Evolutionary conservation across 257 asterid species (phyloP).

Genomic region (Forsythia suspensa): DNA sequence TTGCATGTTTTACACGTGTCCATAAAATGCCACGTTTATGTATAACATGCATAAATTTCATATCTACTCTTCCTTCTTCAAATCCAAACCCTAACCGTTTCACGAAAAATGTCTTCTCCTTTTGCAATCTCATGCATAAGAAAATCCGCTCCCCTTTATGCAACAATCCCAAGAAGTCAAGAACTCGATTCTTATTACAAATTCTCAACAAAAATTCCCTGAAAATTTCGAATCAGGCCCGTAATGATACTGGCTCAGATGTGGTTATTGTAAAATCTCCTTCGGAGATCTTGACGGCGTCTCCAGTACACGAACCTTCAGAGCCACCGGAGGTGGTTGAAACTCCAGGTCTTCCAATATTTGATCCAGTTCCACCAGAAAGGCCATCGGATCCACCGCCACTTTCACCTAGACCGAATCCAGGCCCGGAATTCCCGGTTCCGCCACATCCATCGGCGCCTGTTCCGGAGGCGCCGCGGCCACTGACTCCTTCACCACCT

Average conservation of each 20-base stretch:
- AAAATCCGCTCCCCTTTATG: neutral
- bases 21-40: neutral
- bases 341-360: conserved; percentile 43
- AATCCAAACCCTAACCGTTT: neutral
- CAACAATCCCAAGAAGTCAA: neutral
- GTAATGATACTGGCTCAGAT: too few species aligned
- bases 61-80: neutral
- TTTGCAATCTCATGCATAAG: neutral
- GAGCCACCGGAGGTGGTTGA: conserved; percentile 36
- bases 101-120: neutral
- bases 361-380: conserved; percentile 56
- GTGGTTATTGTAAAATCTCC: conserved; percentile 20
- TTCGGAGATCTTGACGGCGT: conserved; percentile 24
- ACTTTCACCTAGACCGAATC: conserved; percentile 24
- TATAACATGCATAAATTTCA: neutral
- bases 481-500: conserved; percentile 40
- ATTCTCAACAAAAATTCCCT: too few species aligned
- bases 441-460: conserved; percentile 47
- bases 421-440: conserved; percentile 44
- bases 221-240: neutral
- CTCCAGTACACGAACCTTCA: too few species aligned
- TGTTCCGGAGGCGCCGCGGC: conserved; percentile 42
- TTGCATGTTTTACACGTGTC: neutral
- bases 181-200: neutral
- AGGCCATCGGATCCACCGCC: conserved; percentile 49